Conservation (phyloP, 2,329 filamentous ascomycete genomes). For the Samsoniella hepiali region DNA sequence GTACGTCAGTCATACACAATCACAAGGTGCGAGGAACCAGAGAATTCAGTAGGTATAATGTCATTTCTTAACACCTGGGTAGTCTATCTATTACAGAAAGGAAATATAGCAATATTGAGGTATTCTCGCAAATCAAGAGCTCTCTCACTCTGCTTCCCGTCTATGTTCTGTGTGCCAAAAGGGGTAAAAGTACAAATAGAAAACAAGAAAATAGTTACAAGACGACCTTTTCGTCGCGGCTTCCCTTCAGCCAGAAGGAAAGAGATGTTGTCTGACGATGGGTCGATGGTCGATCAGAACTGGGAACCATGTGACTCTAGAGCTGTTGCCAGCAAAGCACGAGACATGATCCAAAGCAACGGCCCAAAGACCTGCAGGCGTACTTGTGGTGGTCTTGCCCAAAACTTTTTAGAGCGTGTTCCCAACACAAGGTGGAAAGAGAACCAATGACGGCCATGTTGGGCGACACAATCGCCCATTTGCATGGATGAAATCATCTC, state of each 20-base stretch:
- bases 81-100: conserved; percentile 16
- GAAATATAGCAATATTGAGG: not conserved
- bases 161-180: conserved; percentile 20
- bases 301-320: not conserved
- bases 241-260: not conserved
- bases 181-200: conserved; percentile 17
- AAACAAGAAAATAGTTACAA: conserved; percentile 16
- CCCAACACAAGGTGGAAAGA: not conserved
- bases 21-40: not conserved
- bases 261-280: not conserved
- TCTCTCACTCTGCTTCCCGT: conserved; percentile 17
- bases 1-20: too few species aligned
- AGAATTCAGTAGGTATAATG: not conserved
- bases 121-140: conserved; percentile 10
- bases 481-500: not conserved
- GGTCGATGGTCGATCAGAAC: not conserved
- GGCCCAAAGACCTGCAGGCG: not conserved
- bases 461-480: not conserved
- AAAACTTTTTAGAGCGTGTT: conserved; percentile 9
- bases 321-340: conserved; percentile 16
- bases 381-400: not conserved
- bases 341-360: conserved; percentile 2
- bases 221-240: not conserved
- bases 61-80: conserved; percentile 8
- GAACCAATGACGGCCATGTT: not conserved